Conservation (phyloP, 2,329 filamentous ascomycete species). For the Pestalotiopsis sp. region DNA sequence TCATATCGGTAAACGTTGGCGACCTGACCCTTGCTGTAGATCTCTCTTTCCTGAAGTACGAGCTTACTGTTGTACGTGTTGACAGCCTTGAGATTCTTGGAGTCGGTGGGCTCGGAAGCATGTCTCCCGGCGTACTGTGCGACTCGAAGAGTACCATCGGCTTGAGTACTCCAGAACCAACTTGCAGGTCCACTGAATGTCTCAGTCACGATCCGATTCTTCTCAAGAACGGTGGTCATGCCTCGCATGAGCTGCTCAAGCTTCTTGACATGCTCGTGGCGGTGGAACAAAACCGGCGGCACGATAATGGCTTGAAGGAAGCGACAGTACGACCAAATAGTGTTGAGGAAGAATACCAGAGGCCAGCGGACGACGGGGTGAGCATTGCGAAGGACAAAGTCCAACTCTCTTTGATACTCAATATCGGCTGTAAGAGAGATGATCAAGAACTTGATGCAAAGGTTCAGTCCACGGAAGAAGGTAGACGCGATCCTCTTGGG, state of each 20-base stretch:
- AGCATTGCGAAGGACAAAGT: not conserved
- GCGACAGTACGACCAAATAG: slow-evolving; percentile 4
- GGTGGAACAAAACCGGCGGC: not conserved
- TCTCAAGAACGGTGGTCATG: slow-evolving; percentile 6
- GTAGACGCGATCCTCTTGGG: not conserved
- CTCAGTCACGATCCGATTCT: not conserved
- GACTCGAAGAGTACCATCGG: not conserved
- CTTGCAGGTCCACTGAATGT: not conserved
- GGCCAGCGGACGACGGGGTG: not conserved
- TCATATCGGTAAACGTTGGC: not conserved
- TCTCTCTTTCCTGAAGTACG: not conserved
- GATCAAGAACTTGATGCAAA: slow-evolving; percentile 6
- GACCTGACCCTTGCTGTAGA: not conserved
- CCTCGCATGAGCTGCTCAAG: slow-evolving; percentile 1
- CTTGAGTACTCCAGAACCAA: slow-evolving; percentile 1
- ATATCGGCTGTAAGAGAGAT: not conserved
- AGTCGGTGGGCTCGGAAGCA: not conserved
- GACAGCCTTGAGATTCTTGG: not conserved
- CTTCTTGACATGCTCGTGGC: not conserved
- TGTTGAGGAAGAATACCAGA: not conserved
- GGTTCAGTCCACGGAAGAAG: not conserved
- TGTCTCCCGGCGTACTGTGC: not conserved
- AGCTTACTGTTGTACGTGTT: slow-evolving; percentile 4
- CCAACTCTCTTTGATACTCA: slow-evolving; percentile 4
- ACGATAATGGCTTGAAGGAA: not conserved